Percentiles rank a stretch among this genome's conserved stretches.
These are phyloP conservation scores for Dendrobium chrysotoxum DNA, from an alignment of 106 monocot genomes.

Conservation along the genomic window DNA sequence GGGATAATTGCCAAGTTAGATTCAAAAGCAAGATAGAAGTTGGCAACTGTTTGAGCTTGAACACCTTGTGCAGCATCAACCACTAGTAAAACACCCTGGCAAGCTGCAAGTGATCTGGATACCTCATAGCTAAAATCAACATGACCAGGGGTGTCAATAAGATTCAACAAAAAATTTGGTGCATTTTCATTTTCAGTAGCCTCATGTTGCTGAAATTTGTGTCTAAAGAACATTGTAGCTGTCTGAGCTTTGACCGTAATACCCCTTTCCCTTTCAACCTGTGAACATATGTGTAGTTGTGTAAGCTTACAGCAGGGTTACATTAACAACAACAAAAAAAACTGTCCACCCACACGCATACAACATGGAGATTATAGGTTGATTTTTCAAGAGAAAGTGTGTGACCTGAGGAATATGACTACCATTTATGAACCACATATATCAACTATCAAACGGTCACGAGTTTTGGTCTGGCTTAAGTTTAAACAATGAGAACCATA, in stretches of 20 bases:
- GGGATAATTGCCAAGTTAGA: constrained; percentile 88
- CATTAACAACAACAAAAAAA: background rate
- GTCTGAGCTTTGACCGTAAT: constrained; percentile 99
- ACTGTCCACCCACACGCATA: background rate
- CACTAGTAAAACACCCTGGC: constrained; percentile 93
- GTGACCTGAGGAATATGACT: background rate
- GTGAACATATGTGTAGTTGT: constrained; percentile 1
- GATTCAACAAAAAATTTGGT: constrained; percentile 62
- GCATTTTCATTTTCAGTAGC: constrained; percentile 6
- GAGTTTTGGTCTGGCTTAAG: too few species aligned
- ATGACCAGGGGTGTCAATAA: constrained; percentile 97
- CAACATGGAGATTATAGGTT: background rate
- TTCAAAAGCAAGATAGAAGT: constrained; percentile 95
- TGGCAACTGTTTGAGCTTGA: constrained; percentile 98
- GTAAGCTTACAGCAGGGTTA: background rate
- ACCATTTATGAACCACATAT: background rate
- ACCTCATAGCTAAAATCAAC: constrained; percentile 99
- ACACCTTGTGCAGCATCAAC: constrained; percentile 99
- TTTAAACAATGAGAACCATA: too few species aligned
- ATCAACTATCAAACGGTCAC: background rate
- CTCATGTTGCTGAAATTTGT: constrained; percentile 13
- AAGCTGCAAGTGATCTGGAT: constrained; percentile 94
- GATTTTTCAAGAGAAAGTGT: background rate
- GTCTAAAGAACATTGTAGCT: constrained; percentile 88
- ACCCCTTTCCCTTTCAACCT: constrained; percentile 99